A percentile compares a stretch with the other conserved stretches of the same genome.
Evolutionary conservation across 495 filamentous ascomycete species (phyloP).

Genomic region (Penicillium silybi): DNA sequence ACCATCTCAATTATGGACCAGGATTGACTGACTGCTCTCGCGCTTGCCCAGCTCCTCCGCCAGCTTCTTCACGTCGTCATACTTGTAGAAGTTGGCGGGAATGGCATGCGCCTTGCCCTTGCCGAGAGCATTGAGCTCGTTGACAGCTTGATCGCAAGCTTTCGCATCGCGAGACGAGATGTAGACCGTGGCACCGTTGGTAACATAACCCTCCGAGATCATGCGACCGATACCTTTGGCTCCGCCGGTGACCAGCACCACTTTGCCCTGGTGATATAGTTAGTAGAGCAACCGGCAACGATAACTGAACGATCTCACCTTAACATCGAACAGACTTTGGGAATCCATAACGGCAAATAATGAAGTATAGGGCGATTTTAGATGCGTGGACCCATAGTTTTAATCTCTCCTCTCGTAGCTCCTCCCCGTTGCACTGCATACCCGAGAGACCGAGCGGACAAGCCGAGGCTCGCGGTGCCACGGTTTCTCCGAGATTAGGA

Average conservation of each 20-base stretch:
- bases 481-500: conserved; percentile 3
- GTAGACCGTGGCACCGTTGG: conserved; percentile 79
- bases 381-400: conserved; percentile 3
- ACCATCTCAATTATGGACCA: background rate
- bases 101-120: conserved; percentile 62
- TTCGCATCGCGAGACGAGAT: conserved; percentile 70
- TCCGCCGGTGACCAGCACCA: conserved; percentile 70
- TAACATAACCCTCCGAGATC: conserved; percentile 74
- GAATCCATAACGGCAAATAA: conserved; percentile 45
- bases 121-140: conserved; percentile 58
- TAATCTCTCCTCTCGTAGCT: conserved; percentile 12
- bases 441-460: conserved; percentile 20
- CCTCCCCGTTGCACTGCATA: conserved; percentile 17
- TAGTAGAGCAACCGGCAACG: background rate
- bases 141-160: conserved; percentile 54
- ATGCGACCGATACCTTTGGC: conserved; percentile 73
- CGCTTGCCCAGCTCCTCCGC: conserved; percentile 59
- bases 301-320: conserved; percentile 34
- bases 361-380: background rate
- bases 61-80: conserved; percentile 62
- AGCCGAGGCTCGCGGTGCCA: conserved; percentile 20
- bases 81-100: conserved; percentile 69
- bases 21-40: conserved; percentile 52
- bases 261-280: conserved; percentile 56
- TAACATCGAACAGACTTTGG: conserved; percentile 53